Percentiles rank a stretch among this genome's conserved stretches.
These are phyloP conservation scores for Aspergillus cejpii DNA, from an alignment of 2,329 filamentous ascomycete genomes.

Conservation along the genomic window DNA sequence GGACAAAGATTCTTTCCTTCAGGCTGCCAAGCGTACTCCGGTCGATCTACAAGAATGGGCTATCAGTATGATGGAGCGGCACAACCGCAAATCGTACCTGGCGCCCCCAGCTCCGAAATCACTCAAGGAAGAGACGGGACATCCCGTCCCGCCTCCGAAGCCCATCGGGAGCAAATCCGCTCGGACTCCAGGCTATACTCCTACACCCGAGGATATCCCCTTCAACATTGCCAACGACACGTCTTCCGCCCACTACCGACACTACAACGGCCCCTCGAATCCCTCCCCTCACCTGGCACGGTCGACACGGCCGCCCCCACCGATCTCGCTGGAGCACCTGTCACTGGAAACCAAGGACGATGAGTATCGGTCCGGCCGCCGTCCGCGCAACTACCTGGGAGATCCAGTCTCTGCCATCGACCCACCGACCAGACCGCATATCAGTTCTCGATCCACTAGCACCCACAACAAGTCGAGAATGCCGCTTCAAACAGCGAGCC, in stretches of 20 bases:
- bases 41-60: slow-evolving; percentile 94
- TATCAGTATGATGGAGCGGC: slow-evolving; percentile 82
- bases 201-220: slow-evolving; percentile 66
- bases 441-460: slow-evolving; percentile 37
- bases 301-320: slow-evolving; percentile 29
- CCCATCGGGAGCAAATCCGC: slow-evolving; percentile 20
- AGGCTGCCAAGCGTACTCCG: slow-evolving; percentile 92
- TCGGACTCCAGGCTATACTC: slow-evolving; percentile 41
- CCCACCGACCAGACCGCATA: slow-evolving; percentile 31
- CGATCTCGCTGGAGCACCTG: slow-evolving; percentile 40
- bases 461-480: slow-evolving; percentile 33
- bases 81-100: slow-evolving; percentile 92
- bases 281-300: slow-evolving; percentile 18
- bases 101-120: slow-evolving; percentile 74
- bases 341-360: slow-evolving; percentile 38
- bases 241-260: slow-evolving; percentile 21
- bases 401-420: slow-evolving; percentile 38
- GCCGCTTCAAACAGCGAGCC: slow-evolving; percentile 48
- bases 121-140: slow-evolving; percentile 50
- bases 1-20: slow-evolving; percentile 90
- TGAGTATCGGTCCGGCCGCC: slow-evolving; percentile 23
- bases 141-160: slow-evolving; percentile 32
- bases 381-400: slow-evolving; percentile 24
- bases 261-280: slow-evolving; percentile 19
- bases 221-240: slow-evolving; percentile 43